A percentile compares a stretch with the other conserved stretches of the same genome.
Conservation (phyloP, 1,284 basidiomycete species). For the Prillingera fragicola region DNA sequence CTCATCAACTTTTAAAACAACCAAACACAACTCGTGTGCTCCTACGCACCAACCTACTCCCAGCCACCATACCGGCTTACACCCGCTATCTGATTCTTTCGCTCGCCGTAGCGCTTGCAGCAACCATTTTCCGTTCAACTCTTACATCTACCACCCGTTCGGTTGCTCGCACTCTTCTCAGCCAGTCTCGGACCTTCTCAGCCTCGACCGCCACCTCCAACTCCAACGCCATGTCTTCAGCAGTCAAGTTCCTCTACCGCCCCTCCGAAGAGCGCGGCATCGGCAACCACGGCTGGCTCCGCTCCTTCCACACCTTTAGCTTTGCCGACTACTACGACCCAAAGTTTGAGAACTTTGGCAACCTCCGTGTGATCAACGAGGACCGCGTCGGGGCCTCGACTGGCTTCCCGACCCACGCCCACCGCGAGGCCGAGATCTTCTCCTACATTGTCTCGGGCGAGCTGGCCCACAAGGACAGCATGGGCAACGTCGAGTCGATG, state of each 20-base stretch:
- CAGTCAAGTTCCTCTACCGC: constrained; percentile 44
- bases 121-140: constrained; percentile 13
- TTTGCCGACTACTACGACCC: constrained; percentile 68
- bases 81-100: not conserved
- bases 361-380: constrained; percentile 59
- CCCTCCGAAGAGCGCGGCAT: constrained; percentile 65
- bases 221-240: not conserved
- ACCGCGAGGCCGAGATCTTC: constrained; percentile 87
- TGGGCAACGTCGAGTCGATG: constrained; percentile 83
- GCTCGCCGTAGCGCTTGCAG: constrained; percentile 10
- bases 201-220: not conserved
- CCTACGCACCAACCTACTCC: not conserved
- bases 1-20: too few relatives aligned
- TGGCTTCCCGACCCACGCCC: constrained; percentile 80
- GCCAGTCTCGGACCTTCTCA: not conserved
- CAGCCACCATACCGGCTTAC: constrained; percentile 4
- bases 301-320: constrained; percentile 75
- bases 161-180: not conserved
- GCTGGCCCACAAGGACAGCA: constrained; percentile 62
- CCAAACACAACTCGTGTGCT: too few relatives aligned
- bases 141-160: not conserved
- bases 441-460: constrained; percentile 60
- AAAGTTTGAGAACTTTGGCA: constrained; percentile 41
- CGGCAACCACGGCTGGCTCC: constrained; percentile 82
- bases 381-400: constrained; percentile 50